phyloP scores from a whole-genome alignment of 208 protist species.

The Kentomonas sorsogonicus region DNA sequence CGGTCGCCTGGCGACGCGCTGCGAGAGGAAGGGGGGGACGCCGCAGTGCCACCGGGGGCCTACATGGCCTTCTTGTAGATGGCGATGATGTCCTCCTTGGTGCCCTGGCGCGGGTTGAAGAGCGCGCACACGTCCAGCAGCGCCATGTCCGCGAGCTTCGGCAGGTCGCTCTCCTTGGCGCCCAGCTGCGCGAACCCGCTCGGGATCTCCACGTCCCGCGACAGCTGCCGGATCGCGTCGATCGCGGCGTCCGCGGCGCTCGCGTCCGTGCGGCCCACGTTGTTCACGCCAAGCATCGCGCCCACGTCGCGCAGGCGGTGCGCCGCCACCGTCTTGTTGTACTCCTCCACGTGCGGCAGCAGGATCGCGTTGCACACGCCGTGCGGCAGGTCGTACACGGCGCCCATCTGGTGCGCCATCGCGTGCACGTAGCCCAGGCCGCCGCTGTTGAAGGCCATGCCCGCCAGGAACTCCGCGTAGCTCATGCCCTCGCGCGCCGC shows the following conservation, averaged over 20 bases:
- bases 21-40: not conserved
- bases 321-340: constrained; percentile 46
- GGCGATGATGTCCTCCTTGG: constrained; percentile 43
- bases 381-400: constrained; percentile 79
- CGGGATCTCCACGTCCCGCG: constrained; percentile 50
- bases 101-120: constrained; percentile 53
- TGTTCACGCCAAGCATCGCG: constrained; percentile 37
- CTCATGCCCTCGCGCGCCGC: constrained; percentile 76
- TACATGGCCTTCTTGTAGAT: constrained; percentile 42
- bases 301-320: constrained; percentile 58
- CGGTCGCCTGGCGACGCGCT: too few relatives aligned
- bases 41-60: not conserved
- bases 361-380: constrained; percentile 86
- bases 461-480: constrained; percentile 78
- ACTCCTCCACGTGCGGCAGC: constrained; percentile 73
- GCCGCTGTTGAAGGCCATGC: constrained; percentile 90
- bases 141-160: constrained; percentile 40
- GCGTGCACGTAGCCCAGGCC: constrained; percentile 87
- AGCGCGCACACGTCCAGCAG: constrained; percentile 39
- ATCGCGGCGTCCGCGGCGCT: constrained; percentile 48
- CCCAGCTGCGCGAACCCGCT: constrained; percentile 50
- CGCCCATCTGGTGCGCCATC: constrained; percentile 86
- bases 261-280: constrained; percentile 30
- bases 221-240: constrained; percentile 41
- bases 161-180: constrained; percentile 42